phyloP scores from a whole-genome alignment of 2,329 filamentous ascomycete species.

The Diaporthe caulivora region DNA sequence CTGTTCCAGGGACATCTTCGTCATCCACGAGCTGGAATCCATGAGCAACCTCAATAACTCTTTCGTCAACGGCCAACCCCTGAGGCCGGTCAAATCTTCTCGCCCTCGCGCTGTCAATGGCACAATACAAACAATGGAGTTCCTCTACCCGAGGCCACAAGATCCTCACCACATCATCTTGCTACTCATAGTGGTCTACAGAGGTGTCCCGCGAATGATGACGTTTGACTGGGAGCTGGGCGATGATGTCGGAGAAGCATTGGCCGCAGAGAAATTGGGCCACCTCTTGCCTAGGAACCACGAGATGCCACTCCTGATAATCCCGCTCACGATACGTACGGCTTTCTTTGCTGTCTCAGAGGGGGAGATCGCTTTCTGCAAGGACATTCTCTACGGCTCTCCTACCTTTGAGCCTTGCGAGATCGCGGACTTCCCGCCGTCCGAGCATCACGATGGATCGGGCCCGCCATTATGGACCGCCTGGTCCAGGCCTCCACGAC shows the following conservation, averaged over 20 bases:
- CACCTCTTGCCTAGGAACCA: slow-evolving; percentile 63
- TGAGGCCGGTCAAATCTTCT: slow-evolving; percentile 69
- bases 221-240: slow-evolving; percentile 72
- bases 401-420: slow-evolving; percentile 61
- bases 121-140: slow-evolving; percentile 87
- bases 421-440: slow-evolving; percentile 55
- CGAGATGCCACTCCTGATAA: slow-evolving; percentile 75
- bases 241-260: slow-evolving; percentile 59
- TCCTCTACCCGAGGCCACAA: slow-evolving; percentile 77
- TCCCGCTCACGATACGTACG: slow-evolving; percentile 78
- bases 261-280: slow-evolving; percentile 61
- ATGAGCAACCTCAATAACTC: slow-evolving; percentile 63
- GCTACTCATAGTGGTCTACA: slow-evolving; percentile 70
- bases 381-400: slow-evolving; percentile 64
- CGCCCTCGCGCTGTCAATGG: slow-evolving; percentile 69
- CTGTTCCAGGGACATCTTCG: slow-evolving; percentile 77
- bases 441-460: slow-evolving; percentile 60
- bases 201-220: slow-evolving; percentile 64
- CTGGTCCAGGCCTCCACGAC: slow-evolving; percentile 84
- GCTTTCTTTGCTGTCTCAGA: slow-evolving; percentile 79
- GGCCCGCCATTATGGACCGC: slow-evolving; percentile 78
- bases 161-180: slow-evolving; percentile 82
- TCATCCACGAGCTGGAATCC: slow-evolving; percentile 77
- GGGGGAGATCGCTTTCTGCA: slow-evolving; percentile 67
- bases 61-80: slow-evolving; percentile 57